Percentiles rank a stretch among this genome's conserved stretches.
phyloP scores from a whole-genome alignment of 106 monocot genomes.

The Apostasia shenzhenica region DNA sequence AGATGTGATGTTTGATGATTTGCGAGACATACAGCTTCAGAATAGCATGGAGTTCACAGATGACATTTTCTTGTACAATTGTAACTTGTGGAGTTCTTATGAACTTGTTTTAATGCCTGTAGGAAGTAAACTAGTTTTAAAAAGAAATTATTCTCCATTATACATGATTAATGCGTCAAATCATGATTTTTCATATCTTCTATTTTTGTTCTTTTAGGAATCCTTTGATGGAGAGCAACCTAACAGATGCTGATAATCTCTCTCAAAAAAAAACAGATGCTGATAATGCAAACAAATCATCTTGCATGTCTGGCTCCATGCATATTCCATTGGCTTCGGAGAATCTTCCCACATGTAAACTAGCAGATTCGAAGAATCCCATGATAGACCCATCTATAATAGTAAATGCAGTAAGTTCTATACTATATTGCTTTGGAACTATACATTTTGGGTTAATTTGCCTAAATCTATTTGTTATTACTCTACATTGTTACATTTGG shows the following conservation, averaged over 20 bases:
- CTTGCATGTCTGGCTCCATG: slow-evolving; percentile 5
- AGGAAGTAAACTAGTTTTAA: slow-evolving; percentile 1
- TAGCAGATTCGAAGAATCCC: slow-evolving; percentile 16
- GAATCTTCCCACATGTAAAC: slow-evolving; percentile 17
- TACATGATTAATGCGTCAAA: not conserved
- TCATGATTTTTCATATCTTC: not conserved
- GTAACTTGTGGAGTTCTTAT: slow-evolving; percentile 12
- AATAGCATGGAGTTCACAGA: slow-evolving; percentile 21
- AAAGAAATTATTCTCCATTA: not conserved
- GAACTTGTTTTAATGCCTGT: slow-evolving; percentile 8
- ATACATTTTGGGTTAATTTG: too few relatives aligned
- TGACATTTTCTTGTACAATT: slow-evolving; percentile 36
- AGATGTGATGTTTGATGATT: slow-evolving; percentile 14
- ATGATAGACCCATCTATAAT: slow-evolving; percentile 1
- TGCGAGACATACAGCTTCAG: slow-evolving; percentile 12
- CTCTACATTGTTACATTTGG: too few relatives aligned
- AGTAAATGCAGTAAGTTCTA: not conserved
- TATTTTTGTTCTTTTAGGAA: slow-evolving; percentile 20
- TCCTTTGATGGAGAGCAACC: slow-evolving; percentile 17
- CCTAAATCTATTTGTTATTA: too few relatives aligned
- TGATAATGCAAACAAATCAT: slow-evolving; percentile 3
- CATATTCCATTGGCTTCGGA: slow-evolving; percentile 12
- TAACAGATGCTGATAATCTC: slow-evolving; percentile 3
- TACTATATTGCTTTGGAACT: not conserved
- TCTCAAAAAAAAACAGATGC: not conserved